These are phyloP conservation scores for Leccinum obscurum DNA, from an alignment of 768 basidiomycete genomes.

Conservation along the genomic window DNA sequence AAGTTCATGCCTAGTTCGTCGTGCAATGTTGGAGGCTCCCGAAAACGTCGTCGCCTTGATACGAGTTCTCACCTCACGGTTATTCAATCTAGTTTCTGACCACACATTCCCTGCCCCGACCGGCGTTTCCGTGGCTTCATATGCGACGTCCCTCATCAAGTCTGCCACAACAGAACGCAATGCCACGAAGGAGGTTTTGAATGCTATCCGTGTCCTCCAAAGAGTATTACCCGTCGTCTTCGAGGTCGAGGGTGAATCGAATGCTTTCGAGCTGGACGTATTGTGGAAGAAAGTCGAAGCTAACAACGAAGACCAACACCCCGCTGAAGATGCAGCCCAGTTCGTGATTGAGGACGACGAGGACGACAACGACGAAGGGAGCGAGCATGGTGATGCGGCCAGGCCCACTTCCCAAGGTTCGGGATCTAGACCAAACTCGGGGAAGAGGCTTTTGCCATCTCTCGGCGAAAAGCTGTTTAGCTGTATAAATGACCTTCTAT, in stretches of 20 bases:
- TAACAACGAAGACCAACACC: constrained; percentile 34
- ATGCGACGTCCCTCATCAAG: constrained; percentile 72
- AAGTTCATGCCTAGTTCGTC: constrained; percentile 59
- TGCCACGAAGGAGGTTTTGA: constrained; percentile 84
- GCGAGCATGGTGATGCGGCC: constrained; percentile 40
- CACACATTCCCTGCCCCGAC: constrained; percentile 74
- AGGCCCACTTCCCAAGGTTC: constrained; percentile 15
- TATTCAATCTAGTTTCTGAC: constrained; percentile 75
- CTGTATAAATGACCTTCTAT: constrained; percentile 81
- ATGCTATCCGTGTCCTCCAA: constrained; percentile 88
- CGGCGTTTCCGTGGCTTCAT: constrained; percentile 58
- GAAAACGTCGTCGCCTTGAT: constrained; percentile 86
- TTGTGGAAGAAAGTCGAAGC: constrained; percentile 76
- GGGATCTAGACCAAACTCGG: constrained; percentile 33
- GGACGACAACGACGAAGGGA: constrained; percentile 31
- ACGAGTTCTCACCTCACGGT: constrained; percentile 61
- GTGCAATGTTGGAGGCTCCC: constrained; percentile 77
- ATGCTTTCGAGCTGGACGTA: constrained; percentile 73
- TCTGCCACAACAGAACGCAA: constrained; percentile 55
- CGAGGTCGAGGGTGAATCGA: constrained; percentile 70
- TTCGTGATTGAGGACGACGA: constrained; percentile 92
- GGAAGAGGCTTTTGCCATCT: constrained; percentile 62
- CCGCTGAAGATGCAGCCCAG: constrained; percentile 46
- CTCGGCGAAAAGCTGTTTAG: constrained; percentile 79
- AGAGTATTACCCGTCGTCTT: constrained; percentile 90